phyloP scores from a whole-genome alignment of 1,284 basidiomycete genomes.

The Ceratobasidium sp. region DNA sequence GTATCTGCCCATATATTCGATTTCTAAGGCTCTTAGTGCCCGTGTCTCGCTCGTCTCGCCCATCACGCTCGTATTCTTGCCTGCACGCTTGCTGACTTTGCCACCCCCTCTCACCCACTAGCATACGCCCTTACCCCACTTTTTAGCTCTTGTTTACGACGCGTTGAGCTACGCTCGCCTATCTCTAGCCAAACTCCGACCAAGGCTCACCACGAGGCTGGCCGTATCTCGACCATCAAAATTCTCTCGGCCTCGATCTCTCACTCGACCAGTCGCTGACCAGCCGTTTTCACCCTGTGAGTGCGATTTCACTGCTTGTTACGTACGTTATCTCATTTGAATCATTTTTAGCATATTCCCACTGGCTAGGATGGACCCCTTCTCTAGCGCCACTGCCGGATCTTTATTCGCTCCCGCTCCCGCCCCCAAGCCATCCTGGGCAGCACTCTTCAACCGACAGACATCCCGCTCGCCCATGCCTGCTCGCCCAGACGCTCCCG shows the following conservation, averaged over 20 bases:
- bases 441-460: not conserved
- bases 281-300: not conserved
- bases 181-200: conserved; percentile 1
- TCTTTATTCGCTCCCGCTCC: conserved; percentile 28
- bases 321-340: conserved; percentile 7
- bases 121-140: not conserved
- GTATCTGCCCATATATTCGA: not conserved
- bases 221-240: conserved; percentile 24
- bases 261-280: not conserved
- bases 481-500: conserved; percentile 7
- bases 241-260: conserved; percentile 2
- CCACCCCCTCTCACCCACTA: not conserved
- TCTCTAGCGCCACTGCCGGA: conserved; percentile 12
- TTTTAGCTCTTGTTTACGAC: not conserved
- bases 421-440: not conserved
- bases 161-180: not conserved
- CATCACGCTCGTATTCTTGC: not conserved
- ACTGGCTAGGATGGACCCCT: conserved; percentile 25
- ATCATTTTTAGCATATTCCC: conserved; percentile 13
- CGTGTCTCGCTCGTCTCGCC: not conserved
- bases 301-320: not conserved
- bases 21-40: not conserved
- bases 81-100: not conserved
- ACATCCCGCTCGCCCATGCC: conserved; percentile 19
- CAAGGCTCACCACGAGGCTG: conserved; percentile 19